Base-by-base conservation (phyloP, 352 stramenopile species). In the Globisporangium carolinianum region DNA sequence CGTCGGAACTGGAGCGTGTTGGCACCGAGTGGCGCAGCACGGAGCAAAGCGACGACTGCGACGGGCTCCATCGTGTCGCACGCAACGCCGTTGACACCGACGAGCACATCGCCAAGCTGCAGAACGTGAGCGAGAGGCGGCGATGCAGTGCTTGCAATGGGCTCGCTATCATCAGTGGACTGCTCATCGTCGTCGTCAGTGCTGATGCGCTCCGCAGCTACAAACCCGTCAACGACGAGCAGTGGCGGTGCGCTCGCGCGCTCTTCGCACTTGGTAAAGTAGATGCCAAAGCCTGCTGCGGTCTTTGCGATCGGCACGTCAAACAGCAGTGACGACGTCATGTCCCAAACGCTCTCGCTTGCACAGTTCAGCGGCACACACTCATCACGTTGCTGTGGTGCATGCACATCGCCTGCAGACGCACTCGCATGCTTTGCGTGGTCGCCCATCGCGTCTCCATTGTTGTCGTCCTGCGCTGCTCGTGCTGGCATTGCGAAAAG, bases 171-270 rank as follows among this genome's bases (percentile, higher is more conserved):
- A 0, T 53, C 55, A 5, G 32, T 54, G 5, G 15, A 14, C 0
- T 43, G 43, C 3, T 50, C 51, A 17, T 53, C 43, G 6, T 12
- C 41, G 38, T 42, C 9, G 18, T 18, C 18, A 32, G 4, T 12
- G 18, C 47, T 17, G 51, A 24, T 17, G 51, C 48, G 50, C 17
- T 74, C 61, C 24, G 24, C 2, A 32, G 24, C 24, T 11, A 78
- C 62, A 39, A 83, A 75, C 12, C 73, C 71, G 56, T 83, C 73
- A 8, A 79, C 68, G 3, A 49, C 59, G 15, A 83, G 57, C 41
- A 32, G 14, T 12, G 43, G n/a, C 54, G 24, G 24, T 32, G 3
- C 50, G 61, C 54, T 47, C 8, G 10, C 14, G 15, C 38, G 12
- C 12, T 5, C 2, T 2, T 62, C 58, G 18, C 53, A 62, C 46